Base-by-base conservation (phyloP, 108 stramenopile genomes). In the Nitzschia sp. region DNA sequence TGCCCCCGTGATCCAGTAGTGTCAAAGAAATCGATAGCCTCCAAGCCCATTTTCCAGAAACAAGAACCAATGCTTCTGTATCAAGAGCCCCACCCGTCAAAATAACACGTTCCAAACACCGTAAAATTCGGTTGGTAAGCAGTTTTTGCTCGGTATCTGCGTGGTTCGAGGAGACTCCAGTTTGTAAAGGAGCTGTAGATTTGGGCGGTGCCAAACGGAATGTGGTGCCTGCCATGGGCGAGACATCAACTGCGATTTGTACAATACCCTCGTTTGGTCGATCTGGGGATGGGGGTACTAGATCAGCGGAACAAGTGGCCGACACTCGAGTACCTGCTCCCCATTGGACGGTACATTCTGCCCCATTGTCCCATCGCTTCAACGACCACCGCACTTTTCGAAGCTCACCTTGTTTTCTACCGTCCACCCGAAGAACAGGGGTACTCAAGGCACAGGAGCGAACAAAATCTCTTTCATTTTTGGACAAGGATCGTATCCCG, bases 21-120 rank as follows among this genome's bases (percentile, higher is more conserved):
- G 79, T 79, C 15, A 97, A 73, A 53, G 88, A 80, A 37, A 95
- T 78, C 15, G 76, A 65, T 14, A 97, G 59, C 48, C 85, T 73
- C 97, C 97, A 97, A 11, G 94, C 97, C 92, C 89, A 95, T 57
- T 76, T 65, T 41, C 92, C 94, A 7, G 87, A 76, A 17, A 79
- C 69, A 24, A 96, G 77, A 52, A 92, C 94, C 57, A 97, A 70
- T 10, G 94, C 91, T 80, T 97, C 97, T 29, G 89, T 83, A 77
- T 97, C 97, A n/a, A 93, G 67, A 24, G 87, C 80, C 3, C 89
- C 89, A 10, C 89, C 89, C 21, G 76, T 69, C 50, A 90, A 59
- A 26, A 90, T 51, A 22, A 88, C 87, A 11, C 89, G 80, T 66
- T 93, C 92, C 41, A 93, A 44, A 14, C 80, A 57, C 2, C 92